Conservation (phyloP, 1,284 basidiomycete genomes). For the Tilletiaria anomala region DNA sequence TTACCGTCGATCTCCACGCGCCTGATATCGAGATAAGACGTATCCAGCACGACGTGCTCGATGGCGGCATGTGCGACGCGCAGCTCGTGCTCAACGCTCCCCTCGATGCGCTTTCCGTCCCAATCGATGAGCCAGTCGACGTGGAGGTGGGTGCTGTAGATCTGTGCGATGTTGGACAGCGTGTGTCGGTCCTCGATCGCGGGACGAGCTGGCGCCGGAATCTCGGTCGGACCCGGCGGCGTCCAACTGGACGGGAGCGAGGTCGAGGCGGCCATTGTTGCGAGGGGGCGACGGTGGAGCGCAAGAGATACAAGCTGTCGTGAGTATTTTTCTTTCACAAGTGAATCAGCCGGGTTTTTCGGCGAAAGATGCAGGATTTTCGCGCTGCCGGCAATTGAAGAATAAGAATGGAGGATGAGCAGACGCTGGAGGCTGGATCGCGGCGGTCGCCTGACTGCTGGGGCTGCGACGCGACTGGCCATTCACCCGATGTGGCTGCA, state of each 20-base stretch:
- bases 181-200: conserved; percentile 27
- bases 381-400: too few relatives aligned
- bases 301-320: too few relatives aligned
- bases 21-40: conserved; percentile 56
- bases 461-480: too few relatives aligned
- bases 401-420: too few relatives aligned
- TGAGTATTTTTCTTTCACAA: too few relatives aligned
- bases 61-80: conserved; percentile 51
- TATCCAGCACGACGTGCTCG: conserved; percentile 62
- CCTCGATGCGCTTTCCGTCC: conserved; percentile 52
- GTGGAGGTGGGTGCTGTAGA: conserved; percentile 26
- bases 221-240: conserved; percentile 22
- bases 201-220: conserved; percentile 18
- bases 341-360: too few relatives aligned
- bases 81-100: conserved; percentile 57
- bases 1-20: conserved; percentile 49
- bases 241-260: conserved; percentile 13
- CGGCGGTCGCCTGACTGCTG: too few relatives aligned
- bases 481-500: too few relatives aligned
- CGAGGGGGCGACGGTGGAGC: too few relatives aligned
- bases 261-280: too few relatives aligned
- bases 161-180: conserved; percentile 21
- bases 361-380: too few relatives aligned
- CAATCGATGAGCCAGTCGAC: conserved; percentile 80
- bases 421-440: too few relatives aligned